These are phyloP conservation scores for Colletotrichum sp. DNA, from an alignment of 2,329 filamentous ascomycete species.

Conservation along the genomic window DNA sequence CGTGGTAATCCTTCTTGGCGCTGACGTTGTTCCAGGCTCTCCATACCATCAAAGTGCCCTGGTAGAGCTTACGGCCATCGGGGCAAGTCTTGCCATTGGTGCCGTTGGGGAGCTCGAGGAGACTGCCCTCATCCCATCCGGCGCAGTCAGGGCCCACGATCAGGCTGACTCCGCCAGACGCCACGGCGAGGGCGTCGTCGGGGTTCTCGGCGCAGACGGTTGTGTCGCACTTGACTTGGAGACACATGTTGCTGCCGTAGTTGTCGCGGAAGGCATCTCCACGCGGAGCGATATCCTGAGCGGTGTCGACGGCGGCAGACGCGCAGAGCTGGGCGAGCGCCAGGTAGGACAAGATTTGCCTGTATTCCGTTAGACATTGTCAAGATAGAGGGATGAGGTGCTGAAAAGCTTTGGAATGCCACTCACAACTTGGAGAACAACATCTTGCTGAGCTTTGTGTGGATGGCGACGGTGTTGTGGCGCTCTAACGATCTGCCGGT, in stretches of 20 bases:
- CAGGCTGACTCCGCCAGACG: neutral
- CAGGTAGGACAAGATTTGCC: neutral
- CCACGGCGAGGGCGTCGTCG: neutral
- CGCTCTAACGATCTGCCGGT: neutral
- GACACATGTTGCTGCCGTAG: neutral
- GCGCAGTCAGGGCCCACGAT: neutral
- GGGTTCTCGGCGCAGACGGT: neutral
- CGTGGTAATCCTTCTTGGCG: neutral
- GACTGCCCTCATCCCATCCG: neutral
- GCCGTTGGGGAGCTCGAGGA: neutral
- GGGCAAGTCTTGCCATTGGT: neutral
- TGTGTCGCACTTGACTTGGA: neutral
- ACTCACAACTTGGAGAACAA: neutral
- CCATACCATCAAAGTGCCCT: neutral
- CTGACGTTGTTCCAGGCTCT: neutral
- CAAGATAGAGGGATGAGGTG: rapidly evolving
- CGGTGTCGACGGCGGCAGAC: neutral
- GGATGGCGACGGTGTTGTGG: neutral
- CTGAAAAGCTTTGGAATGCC: neutral
- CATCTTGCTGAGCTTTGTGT: neutral
- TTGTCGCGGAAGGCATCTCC: neutral
- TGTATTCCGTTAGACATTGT: neutral
- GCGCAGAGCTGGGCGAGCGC: neutral
- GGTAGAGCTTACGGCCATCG: neutral
- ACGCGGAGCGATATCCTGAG: neutral